A percentile compares a stretch with the other conserved stretches of the same genome.
These are phyloP conservation scores for Xylaria flabelliformis DNA, from an alignment of 495 filamentous ascomycete species.

Conservation along the genomic window DNA sequence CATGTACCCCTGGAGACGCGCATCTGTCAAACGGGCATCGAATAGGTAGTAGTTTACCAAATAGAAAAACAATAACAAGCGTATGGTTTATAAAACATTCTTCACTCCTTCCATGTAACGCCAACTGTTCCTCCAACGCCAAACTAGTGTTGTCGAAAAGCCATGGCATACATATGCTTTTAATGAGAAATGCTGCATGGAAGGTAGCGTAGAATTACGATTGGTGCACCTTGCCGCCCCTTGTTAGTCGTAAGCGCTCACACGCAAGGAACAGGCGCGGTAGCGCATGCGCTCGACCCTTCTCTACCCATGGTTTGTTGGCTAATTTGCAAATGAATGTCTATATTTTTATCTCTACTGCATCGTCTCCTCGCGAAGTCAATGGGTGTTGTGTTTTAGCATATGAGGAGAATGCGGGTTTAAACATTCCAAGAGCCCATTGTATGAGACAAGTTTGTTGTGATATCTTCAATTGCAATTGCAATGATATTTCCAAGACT, in stretches of 20 bases:
- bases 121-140: not conserved
- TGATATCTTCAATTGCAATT: no score
- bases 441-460: not conserved
- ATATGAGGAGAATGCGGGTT: not conserved
- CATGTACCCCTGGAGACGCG: not conserved
- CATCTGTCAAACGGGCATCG: not conserved
- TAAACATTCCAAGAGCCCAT: not conserved
- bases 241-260: slow-evolving; percentile 14
- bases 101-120: slow-evolving; percentile 10
- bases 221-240: slow-evolving; percentile 22
- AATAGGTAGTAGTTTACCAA: not conserved
- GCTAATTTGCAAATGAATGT: not conserved
- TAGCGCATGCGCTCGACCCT: not conserved
- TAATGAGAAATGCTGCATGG: slow-evolving; percentile 1
- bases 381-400: not conserved
- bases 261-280: slow-evolving; percentile 2
- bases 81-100: slow-evolving; percentile 1
- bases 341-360: not conserved
- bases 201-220: not conserved
- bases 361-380: not conserved
- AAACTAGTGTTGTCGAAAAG: not conserved
- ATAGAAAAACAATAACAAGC: not conserved
- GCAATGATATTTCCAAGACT: no score
- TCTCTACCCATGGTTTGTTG: not conserved
- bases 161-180: not conserved